Conservation (phyloP, 2,329 filamentous ascomycete genomes). For the Fusarium armeniacum region DNA sequence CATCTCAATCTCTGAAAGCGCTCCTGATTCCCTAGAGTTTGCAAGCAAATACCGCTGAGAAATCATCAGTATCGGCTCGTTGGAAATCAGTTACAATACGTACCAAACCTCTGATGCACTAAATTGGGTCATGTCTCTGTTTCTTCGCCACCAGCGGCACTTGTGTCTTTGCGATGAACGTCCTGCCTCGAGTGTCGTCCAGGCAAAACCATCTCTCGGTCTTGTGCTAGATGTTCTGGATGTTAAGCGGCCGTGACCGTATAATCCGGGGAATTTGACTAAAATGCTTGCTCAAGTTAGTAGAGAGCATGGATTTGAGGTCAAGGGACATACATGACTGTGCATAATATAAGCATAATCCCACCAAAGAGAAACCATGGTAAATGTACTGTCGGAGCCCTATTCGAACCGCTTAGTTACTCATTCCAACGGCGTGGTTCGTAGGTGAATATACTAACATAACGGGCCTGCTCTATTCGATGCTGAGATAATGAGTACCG, state of each 20-base stretch:
- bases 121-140: background rate
- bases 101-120: conserved; percentile 15
- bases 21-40: background rate
- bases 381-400: conserved; percentile 17
- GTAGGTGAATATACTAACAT: background rate
- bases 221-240: background rate
- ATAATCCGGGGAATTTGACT: background rate
- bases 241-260: background rate
- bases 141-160: background rate
- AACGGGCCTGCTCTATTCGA: background rate
- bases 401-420: background rate
- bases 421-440: no score
- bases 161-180: background rate
- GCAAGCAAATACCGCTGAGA: background rate
- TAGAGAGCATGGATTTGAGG: rapidly evolving
- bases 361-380: conserved; percentile 30
- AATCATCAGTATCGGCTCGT: background rate
- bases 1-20: conserved; percentile 1
- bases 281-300: background rate
- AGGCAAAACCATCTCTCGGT: background rate
- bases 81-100: rapidly evolving
- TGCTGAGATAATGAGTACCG: background rate
- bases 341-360: conserved; percentile 9
- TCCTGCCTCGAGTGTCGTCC: background rate
- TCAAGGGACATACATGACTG: background rate